Base-by-base conservation (phyloP, 257 asterid genomes). In the Linaria vulgaris region DNA sequence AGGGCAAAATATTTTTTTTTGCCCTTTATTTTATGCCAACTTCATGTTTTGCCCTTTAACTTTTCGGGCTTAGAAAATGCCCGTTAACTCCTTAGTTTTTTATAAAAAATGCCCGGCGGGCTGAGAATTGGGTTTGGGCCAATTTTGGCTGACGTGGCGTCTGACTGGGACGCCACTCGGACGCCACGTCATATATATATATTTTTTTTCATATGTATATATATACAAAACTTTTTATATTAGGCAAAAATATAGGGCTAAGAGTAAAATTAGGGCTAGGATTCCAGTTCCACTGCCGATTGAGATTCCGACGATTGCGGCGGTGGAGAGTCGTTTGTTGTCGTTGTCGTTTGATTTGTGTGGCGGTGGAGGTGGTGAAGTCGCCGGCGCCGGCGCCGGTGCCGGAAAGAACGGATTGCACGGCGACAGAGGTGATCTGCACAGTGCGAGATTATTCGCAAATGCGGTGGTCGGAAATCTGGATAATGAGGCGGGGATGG, bases 381-480 rank as follows among this genome's bases (percentile, higher is more conserved):
- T 3, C 34, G 72, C 15, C 0, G 96, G 95, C 1, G 99, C 69
- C 1, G 96, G 91, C 3, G 95, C 63, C 0, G 99, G 96, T 9
- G 92, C 56, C 0, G 92, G 91, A 72, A 94, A 94, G 41, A 94
- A 94, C 0, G 99, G 90, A 43, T n/a, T 78, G 71, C 99, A 94
- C 9, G 96, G 80, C 1, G 91, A 84, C 72, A 94, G 61, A 14
- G 99, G 99, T 0, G 75, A 69, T 20, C 96, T 97, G 75, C 99
- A 94, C 12, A 94, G 74, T 21, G 76, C 71, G 46, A 88, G 24
- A 69, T 94, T 94, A 12, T 94, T 88, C 0, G 96, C 48, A 13
- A 92, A 92, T 17, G 99, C 57, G 0, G 97, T 60, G 0, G 67
- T 58, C 15, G 90, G 91, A 55, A 87, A 94, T 31, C 23, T 80